Evolutionary conservation across 108 stramenopile genomes (phyloP).

Genomic region (Cyclotella baltica): DNA sequence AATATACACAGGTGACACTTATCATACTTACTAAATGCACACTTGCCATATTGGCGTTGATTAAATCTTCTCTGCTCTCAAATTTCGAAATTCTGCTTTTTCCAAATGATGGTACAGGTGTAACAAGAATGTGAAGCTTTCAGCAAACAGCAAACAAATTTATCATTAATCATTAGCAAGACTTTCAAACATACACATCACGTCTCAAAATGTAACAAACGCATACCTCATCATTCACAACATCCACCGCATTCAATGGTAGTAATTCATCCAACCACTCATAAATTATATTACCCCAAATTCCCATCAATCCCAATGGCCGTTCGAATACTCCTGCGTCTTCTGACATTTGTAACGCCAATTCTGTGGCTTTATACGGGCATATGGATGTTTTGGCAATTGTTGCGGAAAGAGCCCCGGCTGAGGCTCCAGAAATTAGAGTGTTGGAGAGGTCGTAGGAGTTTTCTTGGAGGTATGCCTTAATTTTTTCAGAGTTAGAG

Average conservation of each 20-base stretch:
- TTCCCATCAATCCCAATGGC: constrained; percentile 79
- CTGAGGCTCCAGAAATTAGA: constrained; percentile 82
- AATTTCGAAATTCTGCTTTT: constrained; percentile 70
- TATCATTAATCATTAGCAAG: neutral
- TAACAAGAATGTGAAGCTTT: constrained; percentile 68
- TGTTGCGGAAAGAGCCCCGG: constrained; percentile 88
- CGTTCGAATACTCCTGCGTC: constrained; percentile 88
- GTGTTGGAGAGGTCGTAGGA: constrained; percentile 60
- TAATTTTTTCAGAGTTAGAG: constrained; percentile 5
- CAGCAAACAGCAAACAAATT: constrained; percentile 12
- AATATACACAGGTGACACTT: neutral
- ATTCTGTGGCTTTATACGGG: constrained; percentile 79
- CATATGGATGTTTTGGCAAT: constrained; percentile 75
- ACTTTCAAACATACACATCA: constrained; percentile 4
- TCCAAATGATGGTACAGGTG: constrained; percentile 72
- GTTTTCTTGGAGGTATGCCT: constrained; percentile 67
- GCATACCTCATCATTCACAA: constrained; percentile 50
- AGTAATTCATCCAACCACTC: constrained; percentile 86
- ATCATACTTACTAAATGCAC: constrained; percentile 80
- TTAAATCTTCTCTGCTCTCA: constrained; percentile 71
- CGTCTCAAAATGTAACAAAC: neutral
- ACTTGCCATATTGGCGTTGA: constrained; percentile 89
- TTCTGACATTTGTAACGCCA: constrained; percentile 76
- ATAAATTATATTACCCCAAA: constrained; percentile 88
- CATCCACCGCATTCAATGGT: constrained; percentile 67